Base-by-base conservation (phyloP, 2,329 filamentous ascomycete genomes). In the Cladosporium oxysporum region DNA sequence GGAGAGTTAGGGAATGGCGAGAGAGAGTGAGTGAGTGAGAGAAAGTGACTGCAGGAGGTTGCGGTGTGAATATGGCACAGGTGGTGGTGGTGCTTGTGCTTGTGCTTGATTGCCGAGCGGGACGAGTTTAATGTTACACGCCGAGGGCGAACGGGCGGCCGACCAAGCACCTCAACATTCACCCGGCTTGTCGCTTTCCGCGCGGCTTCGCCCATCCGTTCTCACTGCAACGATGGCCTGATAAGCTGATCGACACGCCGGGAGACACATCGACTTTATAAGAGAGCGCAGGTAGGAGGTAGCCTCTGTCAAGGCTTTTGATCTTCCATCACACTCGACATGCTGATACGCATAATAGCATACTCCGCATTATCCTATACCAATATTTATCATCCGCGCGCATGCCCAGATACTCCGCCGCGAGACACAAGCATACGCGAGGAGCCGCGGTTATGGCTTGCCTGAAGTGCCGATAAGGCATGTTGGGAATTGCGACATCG, bases 201-300 rank as follows among this genome's bases (percentile, higher is more conserved):
- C 12, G 29, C 52, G 52, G 52, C 52, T 33, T n/a, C 14, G 28
- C 18, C 28, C 16, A 12, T 55, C 52, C 52, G 52, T 31, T 33
- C 52, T 5, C 50, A n/a, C 37, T 44, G 37, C 41, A 47, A 21
- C 3, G n/a, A 47, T 23, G 41, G 41, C 5, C 41, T 47, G 26
- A 33, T 55, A 31, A 55, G 28, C 52, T 55, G 52, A 55, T 55
- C 52, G 52, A 18, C 52, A 55, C 41, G n/a, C n/a, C n/a, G 41
- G 41, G 5, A 21, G 41, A 47, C n/a, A 21, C n/a, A 21, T 47
- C 41, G n/a, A 1, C 1, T 21, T 7, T 47, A 21, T 47, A 47
- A n/a, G 16, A 3, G 16, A 8, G 37, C 4, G 2, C 0, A 23
- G 23, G 23, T 26, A 26, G 23, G 23, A 12, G 41, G 2, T 1